Conservation (phyloP, 176 grass and related monocot genomes). For the Triticum aestivum region DNA sequence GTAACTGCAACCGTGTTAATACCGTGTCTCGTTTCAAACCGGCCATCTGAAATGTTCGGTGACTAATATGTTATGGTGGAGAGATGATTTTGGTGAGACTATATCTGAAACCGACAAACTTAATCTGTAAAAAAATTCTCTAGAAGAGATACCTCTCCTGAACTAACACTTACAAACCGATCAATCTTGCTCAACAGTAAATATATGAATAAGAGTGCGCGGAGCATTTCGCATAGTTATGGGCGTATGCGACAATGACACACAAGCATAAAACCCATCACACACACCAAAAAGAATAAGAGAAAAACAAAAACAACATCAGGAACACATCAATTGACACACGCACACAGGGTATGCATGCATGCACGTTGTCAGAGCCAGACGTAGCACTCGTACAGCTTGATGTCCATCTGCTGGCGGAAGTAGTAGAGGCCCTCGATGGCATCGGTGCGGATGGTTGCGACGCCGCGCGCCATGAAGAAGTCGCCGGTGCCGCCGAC, state of each 20-base stretch:
- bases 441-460: conserved; percentile 28
- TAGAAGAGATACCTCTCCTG: neutral
- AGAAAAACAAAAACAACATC: neutral
- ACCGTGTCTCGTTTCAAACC: too few species aligned
- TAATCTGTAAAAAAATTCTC: neutral
- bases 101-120: neutral
- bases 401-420: conserved; percentile 44
- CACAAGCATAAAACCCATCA: neutral
- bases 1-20: too few species aligned
- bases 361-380: neutral
- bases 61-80: too few species aligned
- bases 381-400: conserved; percentile 40
- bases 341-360: too few species aligned
- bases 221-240: neutral
- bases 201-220: neutral
- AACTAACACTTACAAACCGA: neutral
- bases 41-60: too few species aligned
- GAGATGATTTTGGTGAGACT: too few species aligned
- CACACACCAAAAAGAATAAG: neutral
- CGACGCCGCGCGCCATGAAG: conserved; percentile 49
- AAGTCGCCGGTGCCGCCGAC: conserved; percentile 50
- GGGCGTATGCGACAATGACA: neutral
- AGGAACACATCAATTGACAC: neutral
- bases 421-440: neutral
- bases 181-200: neutral